Conservation (phyloP, 345 rosid genomes). For the Psidium friedrichsthalianum region DNA sequence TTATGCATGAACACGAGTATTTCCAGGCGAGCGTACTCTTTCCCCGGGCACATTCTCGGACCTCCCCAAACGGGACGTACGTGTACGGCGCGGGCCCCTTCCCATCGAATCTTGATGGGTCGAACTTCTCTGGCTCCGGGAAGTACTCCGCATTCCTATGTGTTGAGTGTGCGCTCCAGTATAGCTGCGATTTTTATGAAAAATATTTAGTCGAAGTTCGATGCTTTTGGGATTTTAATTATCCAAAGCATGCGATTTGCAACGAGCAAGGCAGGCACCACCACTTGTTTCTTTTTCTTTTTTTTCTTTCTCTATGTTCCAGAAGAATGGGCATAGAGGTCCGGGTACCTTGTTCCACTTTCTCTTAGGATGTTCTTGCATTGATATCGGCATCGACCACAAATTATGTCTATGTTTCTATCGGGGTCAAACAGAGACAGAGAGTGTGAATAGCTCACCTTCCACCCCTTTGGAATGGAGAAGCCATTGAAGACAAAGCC, state of each 20-base stretch:
- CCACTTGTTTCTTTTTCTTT: not conserved
- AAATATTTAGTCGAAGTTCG: not conserved
- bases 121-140: constrained; percentile 31
- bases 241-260: not conserved
- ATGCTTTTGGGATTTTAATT: not conserved
- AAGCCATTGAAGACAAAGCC: constrained; percentile 25
- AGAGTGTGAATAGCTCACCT: constrained; percentile 1
- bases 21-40: constrained; percentile 33
- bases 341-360: not conserved
- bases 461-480: constrained; percentile 42
- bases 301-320: not conserved
- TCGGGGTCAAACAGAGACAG: not conserved
- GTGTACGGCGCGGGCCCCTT: constrained; percentile 34
- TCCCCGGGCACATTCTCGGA: constrained; percentile 43
- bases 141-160: constrained; percentile 24
- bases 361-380: not conserved
- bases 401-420: not conserved
- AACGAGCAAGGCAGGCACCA: not conserved
- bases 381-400: not conserved
- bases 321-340: not conserved
- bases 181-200: not conserved
- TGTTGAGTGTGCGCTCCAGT: constrained; percentile 33
- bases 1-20: constrained; percentile 35
- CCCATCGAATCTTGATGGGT: constrained; percentile 32
- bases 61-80: constrained; percentile 44